These are phyloP conservation scores for Vitis hybrid DNA, from an alignment of 177 flowering plant species.

Conservation along the genomic window DNA sequence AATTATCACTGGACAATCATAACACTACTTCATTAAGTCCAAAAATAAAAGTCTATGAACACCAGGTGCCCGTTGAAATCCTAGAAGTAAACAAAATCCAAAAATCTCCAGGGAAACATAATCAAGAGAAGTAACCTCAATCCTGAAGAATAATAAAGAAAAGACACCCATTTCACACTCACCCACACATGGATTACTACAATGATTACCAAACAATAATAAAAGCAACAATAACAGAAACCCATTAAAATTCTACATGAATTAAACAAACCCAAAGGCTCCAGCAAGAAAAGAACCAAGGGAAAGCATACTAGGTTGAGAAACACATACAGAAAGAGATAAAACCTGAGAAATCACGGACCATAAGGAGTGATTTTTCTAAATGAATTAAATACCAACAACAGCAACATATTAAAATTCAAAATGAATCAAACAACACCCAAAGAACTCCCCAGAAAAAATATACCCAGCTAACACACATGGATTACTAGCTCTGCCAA, in stretches of 20 bases:
- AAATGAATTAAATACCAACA: too few relatives aligned
- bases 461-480: background rate
- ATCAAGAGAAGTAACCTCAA: background rate
- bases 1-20: too few relatives aligned
- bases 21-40: too few relatives aligned
- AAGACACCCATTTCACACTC: background rate
- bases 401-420: too few relatives aligned
- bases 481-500: background rate
- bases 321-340: too few relatives aligned
- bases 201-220: background rate
- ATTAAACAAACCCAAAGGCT: background rate
- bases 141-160: background rate
- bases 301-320: too few relatives aligned
- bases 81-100: background rate
- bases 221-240: background rate
- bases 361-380: too few relatives aligned
- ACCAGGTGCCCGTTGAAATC: background rate
- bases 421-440: too few relatives aligned
- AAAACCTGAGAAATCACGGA: too few relatives aligned
- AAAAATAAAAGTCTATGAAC: background rate
- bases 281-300: too few relatives aligned
- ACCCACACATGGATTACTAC: too few relatives aligned
- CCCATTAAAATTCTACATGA: background rate
- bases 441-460: too few relatives aligned
- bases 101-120: background rate